Base-by-base conservation (phyloP, 2,329 filamentous ascomycete genomes). In the Cytospora piceae region DNA sequence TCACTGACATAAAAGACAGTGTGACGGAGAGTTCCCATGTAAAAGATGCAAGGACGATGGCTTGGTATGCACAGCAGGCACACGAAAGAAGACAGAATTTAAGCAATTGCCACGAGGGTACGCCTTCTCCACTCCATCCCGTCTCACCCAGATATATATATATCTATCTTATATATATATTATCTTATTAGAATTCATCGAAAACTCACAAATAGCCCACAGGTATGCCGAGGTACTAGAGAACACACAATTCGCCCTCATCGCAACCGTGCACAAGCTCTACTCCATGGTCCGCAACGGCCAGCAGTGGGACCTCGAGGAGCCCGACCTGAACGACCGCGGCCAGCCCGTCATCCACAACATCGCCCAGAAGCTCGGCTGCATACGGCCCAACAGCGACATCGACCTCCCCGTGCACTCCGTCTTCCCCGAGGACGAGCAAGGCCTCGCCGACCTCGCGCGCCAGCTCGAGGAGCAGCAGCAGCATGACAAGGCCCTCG, bases 11-110 rank as follows among this genome's bases (percentile, higher is more conserved):
- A 20, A 61, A 64, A 60, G 17, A n/a, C 58, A 88, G 85, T 89
- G 86, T 72, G 86, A 89, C 69, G 86, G 86, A 68, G 86, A 88
- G 72, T 88, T 87, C 64, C 86, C 86, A 12, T 89, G 87, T 75
- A 88, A 89, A 76, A 79, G 87, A 71, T 89, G 87, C 74, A 88
- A 87, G 75, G 86, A 89, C 70, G 87, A 89, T 68, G 85, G 85
- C 20, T 78, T 88, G 9, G 84, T 89, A 24, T 89, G 87, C 76
- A 88, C 85, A 9, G 85, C 86, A 20, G 86, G 86, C 9, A 83
- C 85, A 17, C 79, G 87, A 68, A 89, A 88, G 73, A 89, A 89
- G 83, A 86, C 85, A n/a, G 86, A 89, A 71, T 89, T 87, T 74
- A 89, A 89, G 78, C 86, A 89, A 75, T 74, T 89, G 56, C 86